A percentile compares a stretch with the other conserved stretches of the same genome.
Evolutionary conservation across 169 alveolate genomes (phyloP).

Genomic region (Babesia caballi): DNA sequence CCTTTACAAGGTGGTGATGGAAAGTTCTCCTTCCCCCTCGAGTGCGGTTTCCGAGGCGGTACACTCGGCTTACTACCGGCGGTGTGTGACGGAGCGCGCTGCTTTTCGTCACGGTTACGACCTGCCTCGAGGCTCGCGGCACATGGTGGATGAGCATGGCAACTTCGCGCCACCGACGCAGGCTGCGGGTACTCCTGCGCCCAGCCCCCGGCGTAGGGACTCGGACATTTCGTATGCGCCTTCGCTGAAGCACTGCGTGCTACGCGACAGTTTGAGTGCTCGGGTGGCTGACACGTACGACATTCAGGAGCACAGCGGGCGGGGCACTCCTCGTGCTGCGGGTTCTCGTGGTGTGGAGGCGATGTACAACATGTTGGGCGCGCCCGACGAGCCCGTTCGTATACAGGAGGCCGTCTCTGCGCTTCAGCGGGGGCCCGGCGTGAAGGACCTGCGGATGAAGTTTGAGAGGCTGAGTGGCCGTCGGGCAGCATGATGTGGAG

Average conservation of each 20-base stretch:
- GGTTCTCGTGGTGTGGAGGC: conserved; percentile 1
- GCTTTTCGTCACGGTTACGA: conserved; percentile 9
- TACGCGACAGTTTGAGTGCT: background rate
- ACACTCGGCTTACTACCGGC: background rate
- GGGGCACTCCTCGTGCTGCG: background rate
- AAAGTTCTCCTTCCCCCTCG: background rate
- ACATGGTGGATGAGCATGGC: conserved; percentile 15
- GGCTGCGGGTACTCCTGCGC: conserved; percentile 39
- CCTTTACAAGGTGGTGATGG: conserved; percentile 7
- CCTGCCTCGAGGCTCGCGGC: background rate
- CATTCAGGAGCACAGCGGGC: background rate
- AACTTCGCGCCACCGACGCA: conserved; percentile 11
- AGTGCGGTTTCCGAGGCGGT: background rate
- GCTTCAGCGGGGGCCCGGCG: background rate
- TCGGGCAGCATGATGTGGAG: background rate
- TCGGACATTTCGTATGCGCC: background rate
- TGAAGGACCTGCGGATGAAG: conserved; percentile 21
- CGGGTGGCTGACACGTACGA: conserved; percentile 3
- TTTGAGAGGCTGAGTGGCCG: conserved; percentile 22
- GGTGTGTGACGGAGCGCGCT: conserved; percentile 9
- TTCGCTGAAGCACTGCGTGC: background rate
- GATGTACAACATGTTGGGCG: conserved; percentile 12
- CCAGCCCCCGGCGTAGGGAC: background rate
- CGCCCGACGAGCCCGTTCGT: background rate
- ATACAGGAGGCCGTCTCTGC: background rate